Conservation (phyloP, 192 early-diverging fungal species). For the Linderina pennispora region DNA sequence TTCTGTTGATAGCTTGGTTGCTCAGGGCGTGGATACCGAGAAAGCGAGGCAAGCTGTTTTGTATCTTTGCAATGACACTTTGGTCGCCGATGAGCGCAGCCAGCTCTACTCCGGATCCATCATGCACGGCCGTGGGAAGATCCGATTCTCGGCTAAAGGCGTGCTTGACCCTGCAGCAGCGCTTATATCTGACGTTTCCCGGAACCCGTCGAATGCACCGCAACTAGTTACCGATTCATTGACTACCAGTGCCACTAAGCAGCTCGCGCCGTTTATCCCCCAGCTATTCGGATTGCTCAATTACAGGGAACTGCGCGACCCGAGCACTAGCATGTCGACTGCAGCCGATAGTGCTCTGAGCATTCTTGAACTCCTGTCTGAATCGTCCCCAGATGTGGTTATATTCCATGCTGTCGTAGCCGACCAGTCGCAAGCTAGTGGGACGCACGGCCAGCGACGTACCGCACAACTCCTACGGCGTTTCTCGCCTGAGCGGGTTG, state of each 20-base stretch:
- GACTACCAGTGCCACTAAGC: conserved; percentile 8
- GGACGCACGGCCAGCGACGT: conserved; percentile 1
- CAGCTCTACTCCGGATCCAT: conserved; percentile 15
- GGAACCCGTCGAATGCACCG: conserved; percentile 2
- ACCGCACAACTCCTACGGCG: conserved; percentile 3
- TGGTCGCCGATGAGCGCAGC: background rate
- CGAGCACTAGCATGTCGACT: background rate
- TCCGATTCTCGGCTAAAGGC: conserved; percentile 18
- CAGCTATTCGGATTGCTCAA: conserved; percentile 33
- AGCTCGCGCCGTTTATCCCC: conserved; percentile 26
- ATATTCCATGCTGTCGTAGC: conserved; percentile 27
- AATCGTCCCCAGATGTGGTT: conserved; percentile 14
- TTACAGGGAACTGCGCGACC: background rate
- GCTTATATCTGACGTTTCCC: conserved; percentile 20
- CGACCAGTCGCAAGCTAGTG: conserved; percentile 7
- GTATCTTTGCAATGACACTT: conserved; percentile 3
- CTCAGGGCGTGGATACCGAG: background rate
- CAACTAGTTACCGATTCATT: conserved; percentile 3
- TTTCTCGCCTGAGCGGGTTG: conserved; percentile 8
- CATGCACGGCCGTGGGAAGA: conserved; percentile 6
- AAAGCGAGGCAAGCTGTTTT: conserved; percentile 30
- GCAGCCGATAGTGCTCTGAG: conserved; percentile 5
- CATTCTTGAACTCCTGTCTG: conserved; percentile 8
- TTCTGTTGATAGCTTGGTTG: background rate
- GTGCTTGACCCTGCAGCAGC: conserved; percentile 24